Evolutionary conservation across 345 rosid genomes (phyloP), one percentile per base, ranked within the genome.

Genomic region (Eucalyptus curtisii): DNA sequence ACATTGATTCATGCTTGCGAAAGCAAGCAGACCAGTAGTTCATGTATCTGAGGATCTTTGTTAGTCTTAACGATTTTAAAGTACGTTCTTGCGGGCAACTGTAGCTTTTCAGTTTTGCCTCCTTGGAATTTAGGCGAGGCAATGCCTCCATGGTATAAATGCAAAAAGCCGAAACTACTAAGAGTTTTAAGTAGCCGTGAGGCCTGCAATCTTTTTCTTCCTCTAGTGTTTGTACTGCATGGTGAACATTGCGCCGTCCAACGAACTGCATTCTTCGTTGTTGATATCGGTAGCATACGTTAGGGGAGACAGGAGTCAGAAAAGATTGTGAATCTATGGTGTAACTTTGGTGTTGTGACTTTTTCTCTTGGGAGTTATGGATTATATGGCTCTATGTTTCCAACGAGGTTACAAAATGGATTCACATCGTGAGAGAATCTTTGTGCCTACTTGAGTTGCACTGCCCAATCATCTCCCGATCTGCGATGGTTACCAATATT

Each of bases 401-500:
- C 61, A 24, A 20, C 47, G 30, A 76, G 47, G 27, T 10, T 20
- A 76, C 40, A 7, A 40, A 40, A 17, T 2, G 42, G 82, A 76
- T 20, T 76, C 82, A 20, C 3, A 13, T 19, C 22, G 7, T 0
- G 47, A 10, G 45, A 37, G 82, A 37, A 37, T 44, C 27, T 37
- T 37, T 0, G 25, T 37, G 25, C 30, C 82, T 20, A 20, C 20
- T 37, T 27, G 13, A 10, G 81, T 71, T 19, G 14, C 2, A 24
- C 24, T 20, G 8, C 15, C 47, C 1, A 76, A 7, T 76, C 47
- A 20, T 2, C 10, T 37, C 15, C 8, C 2, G 24, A 52, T 13
- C 49, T 1, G 2, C 19, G 1, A 8, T 40, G 3, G 1, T 1
- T 37, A 3, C 1, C 8, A 11, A 37, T 37, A 33, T 9, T 2